Evolutionary conservation across 2,329 filamentous ascomycete genomes (phyloP), one percentile per base, ranked within the genome.

Genomic region (Penicillium capsulatum): DNA sequence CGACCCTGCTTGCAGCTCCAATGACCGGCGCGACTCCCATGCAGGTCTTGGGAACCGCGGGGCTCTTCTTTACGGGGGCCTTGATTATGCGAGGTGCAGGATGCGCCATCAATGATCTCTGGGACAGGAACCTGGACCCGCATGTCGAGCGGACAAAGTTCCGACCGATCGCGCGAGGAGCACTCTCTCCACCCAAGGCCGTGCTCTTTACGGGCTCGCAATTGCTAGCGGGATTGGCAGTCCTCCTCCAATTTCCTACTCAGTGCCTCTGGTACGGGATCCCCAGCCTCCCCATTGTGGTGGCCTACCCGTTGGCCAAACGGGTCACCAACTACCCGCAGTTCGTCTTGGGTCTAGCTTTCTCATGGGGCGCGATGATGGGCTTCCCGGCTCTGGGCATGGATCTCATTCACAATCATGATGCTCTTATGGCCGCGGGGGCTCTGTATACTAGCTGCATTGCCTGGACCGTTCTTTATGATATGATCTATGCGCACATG

Each of bases 101-200:
- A 3, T 79, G 76, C 52, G 67, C 73, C 0, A 77, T 76, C 61
- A 79, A 80, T 52, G 76, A 79, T 50, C 67, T 71, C 22, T 68
- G 74, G 57, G 76, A 80, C 48, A 67, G 70, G 33, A 71, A 75
- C 31, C 61, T 76, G 36, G 76, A 80, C 49, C 70, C 72, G 3
- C 63, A 71, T 44, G 74, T 76, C 7, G 66, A 65, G 47, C 68
- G 75, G 27, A 75, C 71, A 28, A 68, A 69, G 22, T 67, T 72
- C 45, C 66, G 75, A 13, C 74, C 74, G 2, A 71, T 76, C 47
- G 72, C 73, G 9, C 60, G 74, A 38, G 67, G 70, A n/a, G 74
- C 73, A 17, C 61, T 77, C 13, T 68, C 71, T 1, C 66, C 68
- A 7, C 44, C 55, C 22, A 64, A 68, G 8, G 70, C 66, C 7